Percentiles rank a stretch among this genome's conserved stretches.
These are phyloP conservation scores for Monilinia laxa DNA, from an alignment of 2,329 filamentous ascomycete genomes.

Conservation along the genomic window DNA sequence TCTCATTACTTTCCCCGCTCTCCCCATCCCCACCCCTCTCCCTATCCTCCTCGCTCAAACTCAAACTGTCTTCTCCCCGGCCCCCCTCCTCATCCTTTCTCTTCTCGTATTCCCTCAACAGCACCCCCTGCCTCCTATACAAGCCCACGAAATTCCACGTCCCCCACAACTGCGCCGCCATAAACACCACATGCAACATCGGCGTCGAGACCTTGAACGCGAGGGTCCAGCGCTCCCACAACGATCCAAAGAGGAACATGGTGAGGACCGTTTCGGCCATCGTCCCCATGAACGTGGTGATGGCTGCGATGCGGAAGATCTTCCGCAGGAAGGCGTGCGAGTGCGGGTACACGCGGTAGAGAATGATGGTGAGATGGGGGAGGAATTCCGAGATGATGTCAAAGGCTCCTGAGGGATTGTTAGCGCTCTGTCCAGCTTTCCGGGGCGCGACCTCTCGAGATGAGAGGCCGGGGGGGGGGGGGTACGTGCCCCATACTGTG, in stretches of 20 bases:
- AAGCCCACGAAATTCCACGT: constrained; percentile 41
- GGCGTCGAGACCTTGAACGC: constrained; percentile 47
- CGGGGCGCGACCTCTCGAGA: no score
- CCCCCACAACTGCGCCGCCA: constrained; percentile 46
- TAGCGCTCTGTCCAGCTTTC: neutral
- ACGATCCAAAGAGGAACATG: constrained; percentile 46
- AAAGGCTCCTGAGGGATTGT: constrained; percentile 44
- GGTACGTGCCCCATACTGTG: constrained; percentile 36
- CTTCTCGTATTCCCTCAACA: constrained; percentile 1
- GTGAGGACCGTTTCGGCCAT: constrained; percentile 45
- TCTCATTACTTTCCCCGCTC: no score
- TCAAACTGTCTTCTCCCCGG: neutral
- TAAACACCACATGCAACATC: constrained; percentile 46
- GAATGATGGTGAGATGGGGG: constrained; percentile 48
- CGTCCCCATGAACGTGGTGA: constrained; percentile 44
- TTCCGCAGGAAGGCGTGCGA: constrained; percentile 44
- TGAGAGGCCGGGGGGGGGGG: neutral
- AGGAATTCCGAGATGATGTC: constrained; percentile 49
- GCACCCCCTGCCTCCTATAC: neutral
- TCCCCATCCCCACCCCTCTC: no score
- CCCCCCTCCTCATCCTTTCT: neutral
- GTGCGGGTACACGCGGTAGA: constrained; percentile 45
- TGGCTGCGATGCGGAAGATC: constrained; percentile 42
- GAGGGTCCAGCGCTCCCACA: constrained; percentile 46
- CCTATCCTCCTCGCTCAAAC: neutral